Base-by-base conservation (phyloP, 148 eudicot genomes). In the Talinum fruticosum region DNA sequence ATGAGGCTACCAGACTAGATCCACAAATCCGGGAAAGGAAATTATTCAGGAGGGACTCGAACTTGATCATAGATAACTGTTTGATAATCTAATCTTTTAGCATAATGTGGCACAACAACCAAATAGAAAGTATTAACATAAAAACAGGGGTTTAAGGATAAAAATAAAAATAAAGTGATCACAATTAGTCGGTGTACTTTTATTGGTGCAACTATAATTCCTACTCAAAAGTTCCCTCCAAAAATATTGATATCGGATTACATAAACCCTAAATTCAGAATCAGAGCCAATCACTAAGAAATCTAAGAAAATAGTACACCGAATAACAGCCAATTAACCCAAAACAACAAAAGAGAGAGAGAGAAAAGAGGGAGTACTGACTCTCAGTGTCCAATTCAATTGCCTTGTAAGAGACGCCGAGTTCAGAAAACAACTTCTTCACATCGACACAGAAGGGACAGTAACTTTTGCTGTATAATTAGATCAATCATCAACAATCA, bases 331-430 rank as follows among this genome's bases (percentile, higher is more conserved):
- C 6, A 61, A 35, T 44, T 6, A 53, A 71, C 21, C 23, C 74
- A 71, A 38, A 70, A 57, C 28, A 71, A 29, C 36, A 47, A 28
- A 0, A 8, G 5, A 14, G 10, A 44, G 4, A 1, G 18, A 23
- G 26, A 21, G 21, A 24, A 28, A 26, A 36, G 69, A 34, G 35
- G 32, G 64, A 54, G 26, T 30, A 75, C 84, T 79, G 33, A 87
- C 90, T 80, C 78, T 85, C 88, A 45, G 78, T 54, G 74, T 87
- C 86, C 85, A 87, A 81, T 76, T 87, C 90, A 73, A 87, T 78
- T n/a, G 82, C 88, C 76, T 83, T 87, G 83, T 41, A 87, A 85
- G 83, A 15, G 28, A 72, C 87, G 12, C 88, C 83, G 28, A 87
- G 16, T 33, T 83, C 80, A 53, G 83, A 23, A 24, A 89, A 21